A percentile compares a stretch with the other conserved stretches of the same genome.
Conservation (phyloP, 1,284 basidiomycete genomes). For the Trichosporon asahii region DNA sequence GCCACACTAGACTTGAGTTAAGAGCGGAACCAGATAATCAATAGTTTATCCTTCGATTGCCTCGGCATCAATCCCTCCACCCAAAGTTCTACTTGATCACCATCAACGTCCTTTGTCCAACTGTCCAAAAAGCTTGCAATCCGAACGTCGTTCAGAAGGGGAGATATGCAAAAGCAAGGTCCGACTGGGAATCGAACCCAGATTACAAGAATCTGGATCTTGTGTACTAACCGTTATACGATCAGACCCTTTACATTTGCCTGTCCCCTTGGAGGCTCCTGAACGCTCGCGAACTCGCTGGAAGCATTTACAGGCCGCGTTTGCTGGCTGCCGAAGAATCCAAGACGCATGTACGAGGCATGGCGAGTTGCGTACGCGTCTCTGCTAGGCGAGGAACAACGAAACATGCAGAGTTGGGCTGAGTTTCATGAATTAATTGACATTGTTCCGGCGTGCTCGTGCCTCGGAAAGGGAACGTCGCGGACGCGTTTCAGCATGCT, state of each 20-base stretch:
- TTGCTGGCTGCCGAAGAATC: neutral
- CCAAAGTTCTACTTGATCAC: neutral
- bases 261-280: too few relatives aligned
- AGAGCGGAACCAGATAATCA: neutral
- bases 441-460: neutral
- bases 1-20: too few relatives aligned
- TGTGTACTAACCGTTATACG: conserved; percentile 4
- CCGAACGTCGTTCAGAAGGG: neutral
- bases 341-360: neutral
- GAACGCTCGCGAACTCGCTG: too few relatives aligned
- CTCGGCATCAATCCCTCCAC: neutral
- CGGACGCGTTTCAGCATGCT: neutral
- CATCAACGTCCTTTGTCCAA: neutral
- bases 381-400: neutral
- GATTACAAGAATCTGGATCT: neutral
- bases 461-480: neutral
- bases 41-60: neutral
- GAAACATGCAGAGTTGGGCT: neutral
- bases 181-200: conserved; percentile 1
- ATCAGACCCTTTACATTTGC: too few relatives aligned
- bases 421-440: neutral
- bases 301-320: too few relatives aligned
- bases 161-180: neutral
- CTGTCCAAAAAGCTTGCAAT: neutral
- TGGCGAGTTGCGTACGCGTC: too few relatives aligned